Base-by-base conservation (phyloP, 306 rosid species). In the Fagus sylvatica region DNA sequence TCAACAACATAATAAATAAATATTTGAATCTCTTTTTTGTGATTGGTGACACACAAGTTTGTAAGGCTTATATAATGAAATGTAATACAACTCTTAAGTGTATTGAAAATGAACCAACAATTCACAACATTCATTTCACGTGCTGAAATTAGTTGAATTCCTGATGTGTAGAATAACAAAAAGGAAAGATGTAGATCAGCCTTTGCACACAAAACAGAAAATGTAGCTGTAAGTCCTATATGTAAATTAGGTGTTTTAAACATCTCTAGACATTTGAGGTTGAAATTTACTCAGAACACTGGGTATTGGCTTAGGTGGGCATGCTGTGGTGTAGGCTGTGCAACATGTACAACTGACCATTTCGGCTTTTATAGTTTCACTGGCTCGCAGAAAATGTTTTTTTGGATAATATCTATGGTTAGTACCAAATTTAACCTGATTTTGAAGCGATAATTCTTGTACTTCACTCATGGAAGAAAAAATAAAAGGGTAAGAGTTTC, bases 81-180 rank as follows among this genome's bases (percentile, higher is more conserved):
- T 22, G 28, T 22, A 22, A 0, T 22, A 22, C 28, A 22, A 22
- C 28, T 22, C 28, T 22, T 22, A 22, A 22, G 0, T 22, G 28
- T 22, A 43, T 74, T 76, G 30, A 76, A 73, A 61, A 69, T 51
- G 76, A 53, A 34, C 43, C 37, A 62, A 32, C 22, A 34, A 62
- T 33, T 33, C 22, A 33, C 28, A 37, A n/a, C 49, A 37, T 65
- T 16, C 42, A 65, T 30, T 65, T 65, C 28, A 65, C 70, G 15
- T 65, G 9, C 40, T 17, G 48, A 65, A 65, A 36, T 30, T 16
- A 65, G 22, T 12, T 65, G 1, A 22, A 28, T 4, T 22, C 13
- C 33, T 57, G 13, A 57, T 57, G 33, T 7, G 34, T 11, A 57
- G 11, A 46, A 28, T 10, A 57, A 22, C 6, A 28, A 57, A 22